A percentile compares a stretch with the other conserved stretches of the same genome.
phyloP scores from a whole-genome alignment of 2,329 filamentous ascomycete genomes.

The Cadophora malorum region DNA sequence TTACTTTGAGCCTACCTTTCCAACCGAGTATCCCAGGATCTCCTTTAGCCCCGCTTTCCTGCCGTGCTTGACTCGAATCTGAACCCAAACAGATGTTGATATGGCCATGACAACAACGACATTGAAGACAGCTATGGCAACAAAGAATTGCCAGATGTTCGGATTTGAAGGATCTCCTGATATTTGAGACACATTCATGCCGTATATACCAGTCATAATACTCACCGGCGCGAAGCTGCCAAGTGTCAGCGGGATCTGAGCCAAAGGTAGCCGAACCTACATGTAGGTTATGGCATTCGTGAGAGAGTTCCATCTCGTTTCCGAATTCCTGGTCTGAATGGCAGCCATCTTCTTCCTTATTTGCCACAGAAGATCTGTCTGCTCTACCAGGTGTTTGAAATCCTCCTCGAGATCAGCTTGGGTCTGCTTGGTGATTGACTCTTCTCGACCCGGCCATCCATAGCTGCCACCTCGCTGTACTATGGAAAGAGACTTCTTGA shows the following conservation, averaged over 20 bases:
- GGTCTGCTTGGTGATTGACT: neutral
- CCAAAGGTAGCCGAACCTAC: neutral
- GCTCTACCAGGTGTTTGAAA: neutral
- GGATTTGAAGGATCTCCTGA: neutral
- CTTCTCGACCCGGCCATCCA: conserved; percentile 34
- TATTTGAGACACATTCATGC: neutral
- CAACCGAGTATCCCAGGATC: neutral
- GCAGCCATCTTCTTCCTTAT: neutral
- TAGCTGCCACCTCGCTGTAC: conserved; percentile 39
- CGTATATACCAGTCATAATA: neutral
- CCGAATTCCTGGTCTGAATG: neutral
- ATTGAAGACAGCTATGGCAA: neutral
- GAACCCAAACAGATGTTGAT: neutral
- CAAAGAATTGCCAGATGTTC: neutral
- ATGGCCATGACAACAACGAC: neutral
- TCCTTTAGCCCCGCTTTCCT: neutral
- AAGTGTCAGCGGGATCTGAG: neutral
- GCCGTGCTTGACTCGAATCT: neutral
- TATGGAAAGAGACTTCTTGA: conserved; percentile 36
- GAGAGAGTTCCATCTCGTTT: neutral
- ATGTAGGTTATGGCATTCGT: neutral
- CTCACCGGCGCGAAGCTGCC: neutral
- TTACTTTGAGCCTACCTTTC: neutral
- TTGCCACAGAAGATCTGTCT: neutral
- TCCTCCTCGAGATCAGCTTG: neutral